Evolutionary conservation across 768 basidiomycete genomes (phyloP).

Genomic region (Podaxis carcinomalis): DNA sequence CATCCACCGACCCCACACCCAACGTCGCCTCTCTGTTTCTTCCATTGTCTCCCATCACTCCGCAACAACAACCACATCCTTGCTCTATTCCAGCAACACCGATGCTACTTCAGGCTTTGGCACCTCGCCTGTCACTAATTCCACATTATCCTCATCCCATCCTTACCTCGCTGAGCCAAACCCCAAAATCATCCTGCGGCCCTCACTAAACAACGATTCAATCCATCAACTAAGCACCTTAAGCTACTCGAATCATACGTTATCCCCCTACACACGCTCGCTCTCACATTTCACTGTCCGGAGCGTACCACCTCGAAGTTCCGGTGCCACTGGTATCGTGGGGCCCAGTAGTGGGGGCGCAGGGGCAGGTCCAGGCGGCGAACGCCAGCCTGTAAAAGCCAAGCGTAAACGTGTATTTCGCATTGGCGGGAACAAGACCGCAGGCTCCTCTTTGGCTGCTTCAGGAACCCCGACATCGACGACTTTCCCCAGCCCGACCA

Average conservation of each 20-base stretch:
- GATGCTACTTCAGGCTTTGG: slow-evolving; percentile 13
- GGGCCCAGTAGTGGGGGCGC: slow-evolving; percentile 24
- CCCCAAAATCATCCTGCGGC: slow-evolving; percentile 60
- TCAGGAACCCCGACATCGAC: slow-evolving; percentile 9
- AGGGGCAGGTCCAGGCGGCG: slow-evolving; percentile 18
- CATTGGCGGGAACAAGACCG: slow-evolving; percentile 39
- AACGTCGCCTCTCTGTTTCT: slow-evolving; percentile 42
- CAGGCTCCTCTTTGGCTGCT: slow-evolving; percentile 12
- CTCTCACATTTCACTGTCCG: slow-evolving; percentile 91
- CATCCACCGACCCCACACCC: slow-evolving; percentile 21
- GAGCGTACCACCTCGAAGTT: slow-evolving; percentile 66
- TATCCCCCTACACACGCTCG: slow-evolving; percentile 90
- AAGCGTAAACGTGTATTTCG: slow-evolving; percentile 70
- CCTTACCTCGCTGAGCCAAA: slow-evolving; percentile 29
- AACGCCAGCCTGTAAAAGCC: slow-evolving; percentile 64
- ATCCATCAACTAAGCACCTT: slow-evolving; percentile 86
- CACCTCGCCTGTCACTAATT: slow-evolving; percentile 9
- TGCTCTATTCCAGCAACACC: slow-evolving; percentile 6
- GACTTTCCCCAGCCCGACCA: not conserved
- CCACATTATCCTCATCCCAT: not conserved
- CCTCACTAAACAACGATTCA: slow-evolving; percentile 63
- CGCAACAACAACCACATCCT: slow-evolving; percentile 29
- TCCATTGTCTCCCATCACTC: slow-evolving; percentile 55
- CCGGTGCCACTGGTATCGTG: slow-evolving; percentile 16
- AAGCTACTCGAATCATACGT: slow-evolving; percentile 85